phyloP scores from a whole-genome alignment of 2,329 filamentous ascomycete species.

The Pleoardoris graminearum region DNA sequence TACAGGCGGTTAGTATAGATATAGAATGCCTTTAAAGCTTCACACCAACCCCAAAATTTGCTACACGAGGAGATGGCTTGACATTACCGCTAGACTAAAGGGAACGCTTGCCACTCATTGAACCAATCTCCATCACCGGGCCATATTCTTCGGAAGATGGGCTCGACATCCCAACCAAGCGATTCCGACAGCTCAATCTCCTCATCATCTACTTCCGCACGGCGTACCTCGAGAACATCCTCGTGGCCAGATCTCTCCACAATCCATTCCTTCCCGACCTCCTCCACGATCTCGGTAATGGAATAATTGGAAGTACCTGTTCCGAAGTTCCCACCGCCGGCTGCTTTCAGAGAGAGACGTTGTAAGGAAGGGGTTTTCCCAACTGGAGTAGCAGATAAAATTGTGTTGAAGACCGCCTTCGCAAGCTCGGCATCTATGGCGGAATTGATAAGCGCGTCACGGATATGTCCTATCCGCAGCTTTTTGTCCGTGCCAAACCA shows the following conservation, averaged over 20 bases:
- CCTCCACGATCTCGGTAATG: conserved; percentile 2
- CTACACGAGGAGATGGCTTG: not conserved
- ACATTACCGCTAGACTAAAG: conserved; percentile 3
- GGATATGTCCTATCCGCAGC: not conserved
- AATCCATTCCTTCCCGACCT: conserved; percentile 1
- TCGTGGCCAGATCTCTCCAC: not conserved
- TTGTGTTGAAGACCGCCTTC: conserved; percentile 6
- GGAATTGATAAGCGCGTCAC: not conserved
- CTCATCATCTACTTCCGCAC: not conserved
- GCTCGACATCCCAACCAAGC: conserved; percentile 5
- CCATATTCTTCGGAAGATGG: conserved; percentile 8
- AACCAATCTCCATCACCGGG: conserved; percentile 4
- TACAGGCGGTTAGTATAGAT: too few species aligned
- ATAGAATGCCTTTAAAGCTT: not conserved
- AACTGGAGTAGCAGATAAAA: conserved; percentile 3
- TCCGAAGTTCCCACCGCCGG: not conserved
- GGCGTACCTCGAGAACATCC: not conserved
- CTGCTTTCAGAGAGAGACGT: not conserved
- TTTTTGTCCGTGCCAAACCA: not conserved
- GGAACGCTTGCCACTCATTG: conserved; percentile 4
- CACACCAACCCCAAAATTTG: not conserved
- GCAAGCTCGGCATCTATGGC: conserved; percentile 4
- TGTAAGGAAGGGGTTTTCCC: not conserved
- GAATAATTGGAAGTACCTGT: not conserved
- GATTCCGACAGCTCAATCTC: not conserved